Conservation (phyloP, 176 grass and related monocot genomes). For the Hsuehochloa calcarea region DNA sequence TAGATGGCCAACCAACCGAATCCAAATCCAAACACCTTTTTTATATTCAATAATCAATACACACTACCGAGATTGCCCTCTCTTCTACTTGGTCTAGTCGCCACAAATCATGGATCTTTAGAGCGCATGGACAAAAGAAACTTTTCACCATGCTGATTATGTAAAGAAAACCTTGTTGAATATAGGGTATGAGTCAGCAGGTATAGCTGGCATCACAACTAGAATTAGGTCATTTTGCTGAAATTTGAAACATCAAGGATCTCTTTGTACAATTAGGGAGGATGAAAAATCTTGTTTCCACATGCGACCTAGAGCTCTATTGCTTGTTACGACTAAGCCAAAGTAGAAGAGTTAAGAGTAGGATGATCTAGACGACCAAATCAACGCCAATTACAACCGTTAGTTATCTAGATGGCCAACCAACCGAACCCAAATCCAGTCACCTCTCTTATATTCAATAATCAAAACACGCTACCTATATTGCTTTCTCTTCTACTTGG, state of each 20-base stretch:
- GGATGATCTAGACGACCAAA: neutral
- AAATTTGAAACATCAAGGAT: too few species aligned
- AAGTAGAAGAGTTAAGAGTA: neutral
- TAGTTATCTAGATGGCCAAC: neutral
- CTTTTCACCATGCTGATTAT: neutral
- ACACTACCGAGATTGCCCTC: too few species aligned
- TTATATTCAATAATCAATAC: too few species aligned
- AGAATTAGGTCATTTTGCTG: neutral
- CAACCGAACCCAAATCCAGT: neutral
- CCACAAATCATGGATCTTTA: neutral
- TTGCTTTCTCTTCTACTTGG: neutral
- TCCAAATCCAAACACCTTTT: too few species aligned
- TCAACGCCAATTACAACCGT: neutral
- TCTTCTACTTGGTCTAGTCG: neutral
- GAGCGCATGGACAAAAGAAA: neutral
- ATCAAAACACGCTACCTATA: neutral
- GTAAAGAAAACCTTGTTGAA: neutral
- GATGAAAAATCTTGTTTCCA: neutral
- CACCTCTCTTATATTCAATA: neutral
- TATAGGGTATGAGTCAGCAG: neutral
- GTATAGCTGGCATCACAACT: neutral
- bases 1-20: too few species aligned
- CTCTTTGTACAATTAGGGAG: too few species aligned
- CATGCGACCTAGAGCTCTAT: neutral
- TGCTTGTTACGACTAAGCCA: neutral